Percentiles rank a stretch among this genome's conserved stretches.
Evolutionary conservation across 2,329 filamentous ascomycete genomes (phyloP).

Genomic region (Albophoma yamanashiensis): DNA sequence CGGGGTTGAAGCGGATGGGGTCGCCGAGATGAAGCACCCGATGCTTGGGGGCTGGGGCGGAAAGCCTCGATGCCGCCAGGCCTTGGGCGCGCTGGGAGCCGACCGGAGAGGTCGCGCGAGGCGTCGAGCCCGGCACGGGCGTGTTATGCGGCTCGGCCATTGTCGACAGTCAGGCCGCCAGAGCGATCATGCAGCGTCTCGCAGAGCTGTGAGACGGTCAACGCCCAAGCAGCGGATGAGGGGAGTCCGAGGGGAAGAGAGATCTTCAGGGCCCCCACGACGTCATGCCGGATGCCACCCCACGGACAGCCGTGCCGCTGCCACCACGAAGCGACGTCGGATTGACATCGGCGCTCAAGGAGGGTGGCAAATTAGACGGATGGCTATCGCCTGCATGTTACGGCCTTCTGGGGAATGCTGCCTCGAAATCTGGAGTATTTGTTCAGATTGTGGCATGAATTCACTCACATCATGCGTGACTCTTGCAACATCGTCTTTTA

Average conservation of each 20-base stretch:
- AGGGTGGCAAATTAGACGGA: neutral
- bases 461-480: too few relatives aligned
- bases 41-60: constrained; percentile 18
- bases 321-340: neutral
- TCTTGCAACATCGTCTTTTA: neutral
- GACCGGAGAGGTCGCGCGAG: constrained; percentile 31
- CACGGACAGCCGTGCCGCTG: neutral
- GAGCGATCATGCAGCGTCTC: neutral
- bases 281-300: neutral
- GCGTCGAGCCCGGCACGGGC: constrained; percentile 32
- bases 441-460: neutral
- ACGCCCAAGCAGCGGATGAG: neutral
- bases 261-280: neutral
- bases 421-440: neutral
- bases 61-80: constrained; percentile 11
- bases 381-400: neutral
- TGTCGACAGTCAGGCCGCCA: neutral
- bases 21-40: constrained; percentile 71
- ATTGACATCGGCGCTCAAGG: neutral
- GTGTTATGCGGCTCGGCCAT: constrained; percentile 39
- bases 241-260: neutral
- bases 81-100: constrained; percentile 10
- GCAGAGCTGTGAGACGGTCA: neutral
- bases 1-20: constrained; percentile 36
- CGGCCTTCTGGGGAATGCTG: neutral